Base-by-base conservation (phyloP, 164 flowering plant genomes). In the Kingdonia uniflora region DNA sequence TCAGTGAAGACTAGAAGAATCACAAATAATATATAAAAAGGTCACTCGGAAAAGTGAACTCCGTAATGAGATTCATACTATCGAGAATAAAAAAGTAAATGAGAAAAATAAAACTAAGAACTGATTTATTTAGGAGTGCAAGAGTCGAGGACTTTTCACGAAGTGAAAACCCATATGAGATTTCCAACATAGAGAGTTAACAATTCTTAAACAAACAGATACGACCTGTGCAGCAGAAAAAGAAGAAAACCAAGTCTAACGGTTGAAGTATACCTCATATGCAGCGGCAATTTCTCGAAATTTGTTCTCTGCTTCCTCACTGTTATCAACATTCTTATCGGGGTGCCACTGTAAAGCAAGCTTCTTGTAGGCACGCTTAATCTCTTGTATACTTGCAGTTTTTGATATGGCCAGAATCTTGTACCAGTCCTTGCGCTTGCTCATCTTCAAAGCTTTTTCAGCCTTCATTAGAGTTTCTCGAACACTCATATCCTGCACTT, bases 261-360 rank as follows among this genome's bases (percentile, higher is more conserved):
- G 12, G 42, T 19, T n/a, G 17, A 49, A 42, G 35, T 63, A 12
- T 20, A 87, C 97, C 99, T 89, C 97, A 66, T 94, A 94, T 40
- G 99, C 97, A 52, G 91, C 95, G 45, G 99, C 99, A 59, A 94
- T 89, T 67, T 94, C 99, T 58, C 80, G 78, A 57, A 94, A 94
- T 61, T 79, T 72, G 51, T 60, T 70, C 65, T 89, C 99, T 43
- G 97, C 99, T 73, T 86, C 97, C 66, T 82, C 95, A 75, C 96
- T 81, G 52, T 94, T 94, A 49, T 81, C 97, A 11, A 80, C 89
- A 63, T 94, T 94, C 74, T 89, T 94, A 65, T 94, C 99, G 16
- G 97, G 99, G 54, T 89, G 99, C 99, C 99, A 94, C 63, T 94
- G 89, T 72, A 94, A 74, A 62, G 97, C 99, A 57, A 94, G 97